Evolutionary conservation across 176 grass and related monocot species (phyloP).

Genomic region (Coix lacrymajobi): DNA sequence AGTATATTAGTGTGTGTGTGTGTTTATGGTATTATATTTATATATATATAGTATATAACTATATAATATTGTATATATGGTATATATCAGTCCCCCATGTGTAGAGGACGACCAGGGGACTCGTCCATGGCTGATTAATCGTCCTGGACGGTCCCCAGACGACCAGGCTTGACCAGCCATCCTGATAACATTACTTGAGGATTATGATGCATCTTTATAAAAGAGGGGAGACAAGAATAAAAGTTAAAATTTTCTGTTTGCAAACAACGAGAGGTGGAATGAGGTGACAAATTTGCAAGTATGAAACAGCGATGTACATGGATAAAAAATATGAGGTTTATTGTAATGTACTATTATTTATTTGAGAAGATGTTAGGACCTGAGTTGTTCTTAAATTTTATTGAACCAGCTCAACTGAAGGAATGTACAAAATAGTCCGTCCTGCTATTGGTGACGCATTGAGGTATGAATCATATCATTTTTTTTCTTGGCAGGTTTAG

Average conservation of each 20-base stretch:
- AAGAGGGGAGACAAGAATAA: background rate
- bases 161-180: too few relatives aligned
- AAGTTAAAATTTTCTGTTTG: slow-evolving; percentile 8
- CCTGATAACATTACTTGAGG: background rate
- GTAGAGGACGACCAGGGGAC: too few relatives aligned
- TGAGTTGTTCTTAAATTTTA: slow-evolving; percentile 14
- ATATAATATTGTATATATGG: too few relatives aligned
- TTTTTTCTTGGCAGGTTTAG: background rate
- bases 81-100: too few relatives aligned
- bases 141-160: too few relatives aligned
- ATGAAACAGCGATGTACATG: slow-evolving; percentile 1
- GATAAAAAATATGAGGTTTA: background rate
- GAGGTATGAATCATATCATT: slow-evolving; percentile 55
- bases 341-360: background rate
- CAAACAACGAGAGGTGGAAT: background rate
- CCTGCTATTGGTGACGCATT: slow-evolving; percentile 85
- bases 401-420: slow-evolving; percentile 63
- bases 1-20: too few relatives aligned
- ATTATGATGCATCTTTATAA: background rate
- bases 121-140: too few relatives aligned
- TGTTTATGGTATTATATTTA: too few relatives aligned
- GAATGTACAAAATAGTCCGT: slow-evolving; percentile 73
- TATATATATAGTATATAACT: too few relatives aligned
- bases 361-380: background rate
- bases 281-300: background rate